These are phyloP conservation scores for Russula virescens DNA, from an alignment of 768 basidiomycete species.

Conservation along the genomic window DNA sequence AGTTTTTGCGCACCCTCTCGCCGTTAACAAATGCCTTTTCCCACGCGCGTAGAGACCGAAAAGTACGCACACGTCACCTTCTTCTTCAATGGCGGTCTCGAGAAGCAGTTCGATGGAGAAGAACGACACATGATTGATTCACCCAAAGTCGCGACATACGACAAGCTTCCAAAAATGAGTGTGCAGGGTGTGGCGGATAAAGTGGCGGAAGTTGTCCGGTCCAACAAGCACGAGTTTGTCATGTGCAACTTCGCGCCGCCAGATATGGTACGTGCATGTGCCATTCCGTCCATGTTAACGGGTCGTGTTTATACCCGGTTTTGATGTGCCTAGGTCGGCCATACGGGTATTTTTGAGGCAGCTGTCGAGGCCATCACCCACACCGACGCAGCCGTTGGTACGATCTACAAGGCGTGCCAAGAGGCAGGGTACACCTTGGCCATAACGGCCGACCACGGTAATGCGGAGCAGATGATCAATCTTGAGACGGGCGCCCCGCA, in stretches of 20 bases:
- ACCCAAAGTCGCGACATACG: conserved; percentile 93
- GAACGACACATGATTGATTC: conserved; percentile 85
- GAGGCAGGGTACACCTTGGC: conserved; percentile 81
- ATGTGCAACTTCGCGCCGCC: conserved; percentile 99
- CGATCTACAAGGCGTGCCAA: conserved; percentile 79
- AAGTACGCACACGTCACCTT: conserved; percentile 98
- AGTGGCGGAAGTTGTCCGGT: conserved; percentile 79
- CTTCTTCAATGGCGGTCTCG: conserved; percentile 96
- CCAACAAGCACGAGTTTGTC: conserved; percentile 72
- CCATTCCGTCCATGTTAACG: no score
- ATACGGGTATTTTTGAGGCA: conserved; percentile 88
- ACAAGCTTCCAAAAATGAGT: conserved; percentile 86
- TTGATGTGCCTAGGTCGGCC: conserved; percentile 57
- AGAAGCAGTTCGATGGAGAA: conserved; percentile 83
- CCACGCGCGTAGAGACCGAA: conserved; percentile 64
- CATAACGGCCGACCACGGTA: conserved; percentile 92
- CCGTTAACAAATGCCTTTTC: background rate
- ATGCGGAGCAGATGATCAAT: conserved; percentile 93
- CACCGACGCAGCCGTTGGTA: conserved; percentile 88
- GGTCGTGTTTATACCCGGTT: no score
- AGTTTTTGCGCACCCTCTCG: background rate
- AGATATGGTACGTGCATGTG: conserved; percentile 82
- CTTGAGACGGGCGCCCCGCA: conserved; percentile 78
- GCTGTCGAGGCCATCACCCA: conserved; percentile 81
- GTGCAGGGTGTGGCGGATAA: conserved; percentile 85